phyloP scores from a whole-genome alignment of 805 yeast genomes.

The Wickerhamiella australiensis region DNA sequence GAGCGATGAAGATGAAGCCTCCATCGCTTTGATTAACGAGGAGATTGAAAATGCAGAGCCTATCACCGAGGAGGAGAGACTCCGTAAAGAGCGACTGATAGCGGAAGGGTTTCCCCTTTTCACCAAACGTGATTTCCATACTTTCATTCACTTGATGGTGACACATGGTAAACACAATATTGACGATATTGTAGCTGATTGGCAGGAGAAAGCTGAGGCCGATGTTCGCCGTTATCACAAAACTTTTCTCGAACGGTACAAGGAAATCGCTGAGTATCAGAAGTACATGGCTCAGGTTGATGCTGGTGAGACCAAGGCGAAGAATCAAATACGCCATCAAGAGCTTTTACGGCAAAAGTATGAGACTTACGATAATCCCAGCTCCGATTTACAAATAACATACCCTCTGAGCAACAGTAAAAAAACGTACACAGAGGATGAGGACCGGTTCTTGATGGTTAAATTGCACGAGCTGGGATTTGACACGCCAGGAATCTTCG shows the following conservation, averaged over 20 bases:
- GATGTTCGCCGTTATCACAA: conserved; percentile 68
- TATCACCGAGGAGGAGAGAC: conserved; percentile 66
- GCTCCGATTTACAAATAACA: conserved; percentile 57
- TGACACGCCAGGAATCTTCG: conserved; percentile 65
- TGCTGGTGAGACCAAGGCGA: conserved; percentile 70
- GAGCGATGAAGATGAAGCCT: conserved; percentile 33
- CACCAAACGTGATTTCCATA: conserved; percentile 79
- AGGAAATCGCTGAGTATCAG: conserved; percentile 83
- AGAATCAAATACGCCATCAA: conserved; percentile 54
- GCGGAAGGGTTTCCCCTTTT: conserved; percentile 63
- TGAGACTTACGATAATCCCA: conserved; percentile 55
- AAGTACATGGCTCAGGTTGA: conserved; percentile 70
- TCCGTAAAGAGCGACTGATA: conserved; percentile 45
- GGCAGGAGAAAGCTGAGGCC: conserved; percentile 48
- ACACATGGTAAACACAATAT: conserved; percentile 71
- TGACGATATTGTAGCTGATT: conserved; percentile 53
- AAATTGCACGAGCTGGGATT: conserved; percentile 69
- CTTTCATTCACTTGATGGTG: conserved; percentile 58
- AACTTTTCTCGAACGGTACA: conserved; percentile 66
- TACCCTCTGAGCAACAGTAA: conserved; percentile 63
- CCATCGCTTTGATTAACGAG: conserved; percentile 38
- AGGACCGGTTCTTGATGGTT: conserved; percentile 73
- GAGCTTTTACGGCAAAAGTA: conserved; percentile 69
- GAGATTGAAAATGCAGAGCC: conserved; percentile 61
- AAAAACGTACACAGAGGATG: conserved; percentile 69